Percentiles rank a stretch among this genome's conserved stretches.
Evolutionary conservation across 2,329 filamentous ascomycete species (phyloP).

Genomic region (Chrysoporthe cubensis): DNA sequence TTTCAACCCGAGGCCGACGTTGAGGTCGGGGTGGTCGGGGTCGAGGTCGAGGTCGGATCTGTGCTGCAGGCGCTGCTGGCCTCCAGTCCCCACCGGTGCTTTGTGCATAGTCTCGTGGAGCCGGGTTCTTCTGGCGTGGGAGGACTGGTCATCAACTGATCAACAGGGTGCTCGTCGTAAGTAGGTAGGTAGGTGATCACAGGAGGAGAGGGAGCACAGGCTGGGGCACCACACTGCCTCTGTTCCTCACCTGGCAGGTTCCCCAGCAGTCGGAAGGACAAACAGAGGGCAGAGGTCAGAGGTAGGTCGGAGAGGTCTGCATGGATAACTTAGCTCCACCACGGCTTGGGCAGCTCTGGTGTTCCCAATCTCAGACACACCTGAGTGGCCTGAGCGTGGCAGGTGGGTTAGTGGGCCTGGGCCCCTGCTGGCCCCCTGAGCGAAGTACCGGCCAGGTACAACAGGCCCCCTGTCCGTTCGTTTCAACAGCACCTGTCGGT

Average conservation of each 20-base stretch:
- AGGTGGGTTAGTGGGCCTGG: constrained; percentile 17
- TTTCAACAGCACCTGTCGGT: constrained; percentile 29
- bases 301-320: constrained; percentile 1
- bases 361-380: constrained; percentile 9
- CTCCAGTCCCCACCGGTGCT: constrained; percentile 18
- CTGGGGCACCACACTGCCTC: background rate
- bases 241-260: background rate
- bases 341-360: constrained; percentile 16
- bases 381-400: constrained; percentile 23
- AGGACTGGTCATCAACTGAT: background rate
- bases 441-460: constrained; percentile 26
- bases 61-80: constrained; percentile 9
- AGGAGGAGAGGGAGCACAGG: background rate
- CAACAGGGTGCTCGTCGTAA: too few relatives aligned
- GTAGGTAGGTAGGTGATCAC: background rate
- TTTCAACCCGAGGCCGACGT: background rate
- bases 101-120: constrained; percentile 12
- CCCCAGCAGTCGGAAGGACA: too few relatives aligned
- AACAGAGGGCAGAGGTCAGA: background rate
- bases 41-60: background rate
- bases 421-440: constrained; percentile 17
- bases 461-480: constrained; percentile 25
- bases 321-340: background rate
- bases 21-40: background rate
- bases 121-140: constrained; percentile 11